Conservation (phyloP, 768 basidiomycete species). For the Boletus rubropictus region DNA sequence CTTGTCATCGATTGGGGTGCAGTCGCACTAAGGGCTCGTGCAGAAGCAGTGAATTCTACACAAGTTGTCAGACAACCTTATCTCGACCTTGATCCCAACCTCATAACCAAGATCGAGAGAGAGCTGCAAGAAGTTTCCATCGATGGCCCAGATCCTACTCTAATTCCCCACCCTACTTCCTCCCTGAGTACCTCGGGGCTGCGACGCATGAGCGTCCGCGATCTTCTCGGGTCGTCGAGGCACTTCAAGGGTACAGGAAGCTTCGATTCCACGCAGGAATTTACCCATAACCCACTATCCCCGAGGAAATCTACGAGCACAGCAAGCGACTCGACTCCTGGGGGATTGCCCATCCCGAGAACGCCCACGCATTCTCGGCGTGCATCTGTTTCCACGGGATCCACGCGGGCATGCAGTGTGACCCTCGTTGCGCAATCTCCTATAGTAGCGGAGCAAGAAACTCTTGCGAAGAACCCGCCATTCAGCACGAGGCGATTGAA, state of each 20-base stretch:
- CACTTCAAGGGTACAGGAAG: slow-evolving; percentile 6
- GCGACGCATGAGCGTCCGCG: slow-evolving; percentile 18
- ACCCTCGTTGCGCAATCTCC: slow-evolving; percentile 9
- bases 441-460: slow-evolving; percentile 1
- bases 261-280: slow-evolving; percentile 6
- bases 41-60: slow-evolving; percentile 13
- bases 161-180: background rate
- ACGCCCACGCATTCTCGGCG: slow-evolving; percentile 18
- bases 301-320: slow-evolving; percentile 7
- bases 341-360: slow-evolving; percentile 9
- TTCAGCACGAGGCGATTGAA: background rate
- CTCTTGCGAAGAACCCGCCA: slow-evolving; percentile 2
- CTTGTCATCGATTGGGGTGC: slow-evolving; percentile 46
- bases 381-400: slow-evolving; percentile 15
- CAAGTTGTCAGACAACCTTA: slow-evolving; percentile 24
- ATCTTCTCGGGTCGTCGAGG: slow-evolving; percentile 20
- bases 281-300: background rate
- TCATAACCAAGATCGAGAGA: slow-evolving; percentile 16
- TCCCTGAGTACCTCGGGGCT: slow-evolving; percentile 4
- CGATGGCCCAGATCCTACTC: slow-evolving; percentile 13
- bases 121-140: slow-evolving; percentile 17
- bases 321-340: slow-evolving; percentile 4
- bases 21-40: slow-evolving; percentile 33
- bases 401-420: slow-evolving; percentile 14
- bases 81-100: slow-evolving; percentile 19